Evolutionary conservation across 1,284 basidiomycete genomes (phyloP), one percentile per base, ranked within the genome.

Genomic region (Pascua sp.): DNA sequence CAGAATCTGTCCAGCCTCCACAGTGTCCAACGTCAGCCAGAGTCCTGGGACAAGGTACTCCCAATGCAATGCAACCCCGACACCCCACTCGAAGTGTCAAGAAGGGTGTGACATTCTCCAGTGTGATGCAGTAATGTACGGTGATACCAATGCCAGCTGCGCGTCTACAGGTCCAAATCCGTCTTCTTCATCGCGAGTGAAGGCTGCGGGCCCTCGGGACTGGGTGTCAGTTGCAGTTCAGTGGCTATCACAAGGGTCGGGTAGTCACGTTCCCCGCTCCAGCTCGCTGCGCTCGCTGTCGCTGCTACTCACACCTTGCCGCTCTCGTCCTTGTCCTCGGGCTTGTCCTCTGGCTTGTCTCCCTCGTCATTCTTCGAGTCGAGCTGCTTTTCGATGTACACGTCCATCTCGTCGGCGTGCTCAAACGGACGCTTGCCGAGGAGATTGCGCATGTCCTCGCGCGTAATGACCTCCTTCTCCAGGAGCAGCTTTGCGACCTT

Each of bases 391-490:
- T 93, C 91, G 18, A 94, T 82, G 86, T 91, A 93, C 73, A 87
- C 89, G 79, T 94, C 91, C 91, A 94, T 93, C 67, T 93, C 91
- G 71, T 93, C 92, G 46, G 85, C 83, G 60, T 84, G 83, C 41
- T 79, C 80, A 70, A 71, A 71, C 49, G 72, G 72, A 47, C 71
- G 67, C 46, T 66, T 63, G 48, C 71, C 70, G 39, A 73, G 64
- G 38, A 70, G 55, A 45, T 62, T 57, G 56, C 71, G 56, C 76
- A 78, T 78, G 62, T 78, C 76, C 62, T 78, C 70, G 61, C 93
- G 85, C 48, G 90, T 95, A 60, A 99, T 88, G 24, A 98, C 90
- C 77, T 99, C 95, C 80, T 93, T 95, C 76, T 92, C 85, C 16
- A 99, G 80, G 46, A 99, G 80, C 42, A 91, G 78, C 76, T 90